Evolutionary conservation across 164 flowering plant genomes (phyloP), one percentile per base, ranked within the genome.

Genomic region (Nymphaea thermarum): DNA sequence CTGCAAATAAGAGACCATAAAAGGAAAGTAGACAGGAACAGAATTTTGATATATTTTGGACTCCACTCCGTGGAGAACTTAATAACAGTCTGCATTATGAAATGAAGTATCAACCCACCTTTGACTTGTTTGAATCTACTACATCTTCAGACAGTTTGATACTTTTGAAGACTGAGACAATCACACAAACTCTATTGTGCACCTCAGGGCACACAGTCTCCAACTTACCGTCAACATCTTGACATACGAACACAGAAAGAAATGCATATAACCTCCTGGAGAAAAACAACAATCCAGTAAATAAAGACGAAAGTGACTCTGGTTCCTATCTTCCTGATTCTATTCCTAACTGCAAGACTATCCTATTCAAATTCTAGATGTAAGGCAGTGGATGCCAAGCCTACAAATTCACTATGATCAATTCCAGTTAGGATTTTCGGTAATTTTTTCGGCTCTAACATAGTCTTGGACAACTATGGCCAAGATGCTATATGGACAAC

Each of bases 111-210:
- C 11, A 45, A 17, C 67, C 65, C 76, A 90, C 98, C 91, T 86
- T 87, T 65, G 99, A 79, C 76, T 87, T 89, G 63, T 70, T 71
- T 65, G 76, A 70, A 68, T 90, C 95, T 62, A 82, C 80, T n/a
- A 75, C 66, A 80, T 94, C 99, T 74, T 87, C 92, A 11, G 93
- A 87, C 53, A 64, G 51, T 76, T 84, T 86, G 76, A 91, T 90
- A 72, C 81, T 77, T 43, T 70, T 78, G 66, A 91, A 80, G 68
- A 91, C 82, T 45, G 93, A 88, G 59, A 75, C 43, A 42, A 88
- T 68, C 1, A 80, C 64, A 51, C 78, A 77, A 65, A 82, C 44
- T 70, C 53, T 81, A 71, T 87, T 96, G 70, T 78, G 82, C 63
- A 82, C 83, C 73, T 74, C 82, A 73, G 60, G 75, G 4, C 71